A percentile compares a stretch with the other conserved stretches of the same genome.
Evolutionary conservation across 2,329 filamentous ascomycete species (phyloP).

Genomic region (Pseudogymnoascus destructans): DNA sequence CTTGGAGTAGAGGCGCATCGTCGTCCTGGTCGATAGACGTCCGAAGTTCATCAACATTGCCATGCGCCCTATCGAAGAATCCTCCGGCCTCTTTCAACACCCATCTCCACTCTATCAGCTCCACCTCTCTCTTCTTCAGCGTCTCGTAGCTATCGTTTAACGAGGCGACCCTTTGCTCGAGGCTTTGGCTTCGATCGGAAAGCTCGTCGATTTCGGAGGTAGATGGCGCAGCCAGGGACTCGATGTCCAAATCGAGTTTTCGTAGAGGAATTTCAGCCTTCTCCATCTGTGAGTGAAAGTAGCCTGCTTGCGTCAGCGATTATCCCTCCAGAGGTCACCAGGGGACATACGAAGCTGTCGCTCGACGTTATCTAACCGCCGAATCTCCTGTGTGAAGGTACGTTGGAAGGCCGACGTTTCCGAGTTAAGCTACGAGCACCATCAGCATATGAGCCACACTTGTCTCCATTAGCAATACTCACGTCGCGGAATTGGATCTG

Average conservation of each 20-base stretch:
- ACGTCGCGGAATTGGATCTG: constrained; percentile 97
- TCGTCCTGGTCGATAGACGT: constrained; percentile 76
- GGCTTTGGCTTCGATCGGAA: constrained; percentile 76
- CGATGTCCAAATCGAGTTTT: constrained; percentile 81
- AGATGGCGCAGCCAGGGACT: constrained; percentile 74
- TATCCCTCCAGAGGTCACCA: neutral
- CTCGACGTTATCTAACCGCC: constrained; percentile 94
- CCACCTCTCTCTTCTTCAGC: constrained; percentile 91
- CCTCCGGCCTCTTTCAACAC: constrained; percentile 90
- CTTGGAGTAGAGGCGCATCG: constrained; percentile 83
- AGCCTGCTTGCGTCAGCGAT: constrained; percentile 41
- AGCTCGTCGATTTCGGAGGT: constrained; percentile 95
- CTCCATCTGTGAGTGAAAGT: constrained; percentile 92
- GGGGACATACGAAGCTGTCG: constrained; percentile 72
- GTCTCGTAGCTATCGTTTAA: constrained; percentile 98
- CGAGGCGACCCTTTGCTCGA: constrained; percentile 82
- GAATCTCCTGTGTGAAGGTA: constrained; percentile 95
- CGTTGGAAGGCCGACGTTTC: constrained; percentile 90
- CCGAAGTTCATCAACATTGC: constrained; percentile 91
- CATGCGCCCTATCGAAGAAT: constrained; percentile 93
- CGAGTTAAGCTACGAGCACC: constrained; percentile 60
- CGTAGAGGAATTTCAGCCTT: constrained; percentile 77
- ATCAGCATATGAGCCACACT: constrained; percentile 17
- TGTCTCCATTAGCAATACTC: constrained; percentile 20
- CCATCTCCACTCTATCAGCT: constrained; percentile 97